A percentile compares a stretch with the other conserved stretches of the same genome.
phyloP scores from a whole-genome alignment of 2,329 filamentous ascomycete genomes.

The Colletotrichum incanum region DNA sequence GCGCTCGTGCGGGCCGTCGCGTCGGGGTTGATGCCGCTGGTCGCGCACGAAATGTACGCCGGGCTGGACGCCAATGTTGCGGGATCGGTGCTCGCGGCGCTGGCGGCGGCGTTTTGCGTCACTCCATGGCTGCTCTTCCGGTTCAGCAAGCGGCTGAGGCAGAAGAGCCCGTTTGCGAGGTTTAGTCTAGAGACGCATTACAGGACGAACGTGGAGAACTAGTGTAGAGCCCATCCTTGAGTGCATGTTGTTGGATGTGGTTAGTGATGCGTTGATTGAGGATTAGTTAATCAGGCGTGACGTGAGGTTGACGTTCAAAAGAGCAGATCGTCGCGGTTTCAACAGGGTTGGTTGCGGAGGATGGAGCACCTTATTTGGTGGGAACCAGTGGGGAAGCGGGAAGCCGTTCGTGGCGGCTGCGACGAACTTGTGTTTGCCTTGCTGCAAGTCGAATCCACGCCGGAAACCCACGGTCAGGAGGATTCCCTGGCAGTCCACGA shows the following conservation, averaged over 20 bases:
- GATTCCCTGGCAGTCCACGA: neutral
- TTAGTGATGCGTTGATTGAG: neutral
- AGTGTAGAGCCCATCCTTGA: neutral
- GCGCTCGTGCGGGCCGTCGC: conserved; percentile 47
- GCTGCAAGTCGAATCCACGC: neutral
- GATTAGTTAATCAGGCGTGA: conserved; percentile 16
- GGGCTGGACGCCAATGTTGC: conserved; percentile 46
- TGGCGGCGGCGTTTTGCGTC: conserved; percentile 45
- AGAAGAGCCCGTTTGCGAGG: conserved; percentile 47
- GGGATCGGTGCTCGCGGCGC: conserved; percentile 45
- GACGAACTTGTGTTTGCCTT: conserved; percentile 33
- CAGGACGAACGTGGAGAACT: conserved; percentile 42
- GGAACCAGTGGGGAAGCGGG: conserved; percentile 37
- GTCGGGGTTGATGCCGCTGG: conserved; percentile 48
- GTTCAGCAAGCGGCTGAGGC: conserved; percentile 45
- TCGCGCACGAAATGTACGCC: conserved; percentile 46
- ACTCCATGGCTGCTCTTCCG: conserved; percentile 46
- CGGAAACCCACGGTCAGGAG: neutral
- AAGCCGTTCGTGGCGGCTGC: conserved; percentile 25
- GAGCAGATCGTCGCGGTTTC: conserved; percentile 31
- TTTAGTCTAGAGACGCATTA: conserved; percentile 45
- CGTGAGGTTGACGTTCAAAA: conserved; percentile 17
- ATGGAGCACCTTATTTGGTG: conserved; percentile 40
- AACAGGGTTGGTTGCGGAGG: conserved; percentile 30
- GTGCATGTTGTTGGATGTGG: neutral